Conservation (phyloP, 1,284 basidiomycete species). For the Sporisorium sorghi region DNA sequence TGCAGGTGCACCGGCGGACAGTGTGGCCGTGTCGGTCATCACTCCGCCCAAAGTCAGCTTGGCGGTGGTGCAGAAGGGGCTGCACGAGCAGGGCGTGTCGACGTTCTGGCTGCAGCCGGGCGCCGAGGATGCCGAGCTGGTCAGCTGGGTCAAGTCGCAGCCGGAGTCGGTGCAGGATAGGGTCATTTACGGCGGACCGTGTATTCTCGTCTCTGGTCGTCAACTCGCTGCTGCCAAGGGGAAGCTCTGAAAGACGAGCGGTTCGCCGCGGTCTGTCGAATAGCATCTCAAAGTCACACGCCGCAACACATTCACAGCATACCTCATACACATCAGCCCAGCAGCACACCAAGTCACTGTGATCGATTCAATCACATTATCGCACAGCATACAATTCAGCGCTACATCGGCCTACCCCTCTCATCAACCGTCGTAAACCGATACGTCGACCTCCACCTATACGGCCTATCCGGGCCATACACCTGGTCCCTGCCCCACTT, state of each 20-base stretch:
- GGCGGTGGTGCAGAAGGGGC: constrained; percentile 51
- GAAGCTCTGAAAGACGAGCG: constrained; percentile 49
- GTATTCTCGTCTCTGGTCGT: constrained; percentile 64
- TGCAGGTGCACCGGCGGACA: constrained; percentile 27
- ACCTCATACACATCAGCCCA: too few species aligned
- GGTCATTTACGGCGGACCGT: constrained; percentile 64
- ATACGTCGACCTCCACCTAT: constrained; percentile 62
- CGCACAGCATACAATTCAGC: not conserved
- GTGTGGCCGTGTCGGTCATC: constrained; percentile 62
- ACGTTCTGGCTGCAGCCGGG: constrained; percentile 65
- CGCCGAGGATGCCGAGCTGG: constrained; percentile 57
- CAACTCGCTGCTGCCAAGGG: constrained; percentile 60
- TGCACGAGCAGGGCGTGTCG: constrained; percentile 50
- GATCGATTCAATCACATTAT: too few species aligned
- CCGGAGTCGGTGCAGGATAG: constrained; percentile 50
- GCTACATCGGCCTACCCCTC: constrained; percentile 28
- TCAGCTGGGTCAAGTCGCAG: constrained; percentile 58
- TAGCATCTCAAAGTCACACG: too few species aligned
- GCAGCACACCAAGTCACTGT: not conserved
- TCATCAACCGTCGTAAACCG: constrained; percentile 53
- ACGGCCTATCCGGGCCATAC: constrained; percentile 54
- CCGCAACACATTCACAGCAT: too few species aligned
- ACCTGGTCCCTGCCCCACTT: constrained; percentile 58
- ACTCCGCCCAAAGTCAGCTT: constrained; percentile 63
- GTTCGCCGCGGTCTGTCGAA: too few species aligned